Conservation (phyloP, 371 early-diverging fungal genomes). For the Phascolomyces articulosus region DNA sequence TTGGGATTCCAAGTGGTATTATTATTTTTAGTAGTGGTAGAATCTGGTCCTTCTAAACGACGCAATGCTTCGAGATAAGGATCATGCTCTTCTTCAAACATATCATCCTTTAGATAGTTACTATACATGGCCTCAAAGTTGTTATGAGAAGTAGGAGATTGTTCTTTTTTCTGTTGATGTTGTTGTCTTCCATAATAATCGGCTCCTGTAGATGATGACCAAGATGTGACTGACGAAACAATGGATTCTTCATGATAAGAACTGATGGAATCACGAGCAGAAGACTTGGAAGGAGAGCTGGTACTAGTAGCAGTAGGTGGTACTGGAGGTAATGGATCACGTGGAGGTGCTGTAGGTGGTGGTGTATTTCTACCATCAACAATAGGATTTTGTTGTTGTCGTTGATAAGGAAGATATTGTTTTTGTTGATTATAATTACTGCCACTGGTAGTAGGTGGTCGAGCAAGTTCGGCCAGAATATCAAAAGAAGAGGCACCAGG, state of each 20-base stretch:
- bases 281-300: constrained; percentile 11
- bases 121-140: constrained; percentile 14
- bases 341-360: constrained; percentile 30
- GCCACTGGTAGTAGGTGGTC: background rate
- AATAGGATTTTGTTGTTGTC: background rate
- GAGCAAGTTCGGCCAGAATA: constrained; percentile 30
- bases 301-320: constrained; percentile 17
- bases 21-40: background rate
- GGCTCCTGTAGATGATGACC: constrained; percentile 21
- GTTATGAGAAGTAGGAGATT: background rate
- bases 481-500: constrained; percentile 33
- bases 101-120: constrained; percentile 9
- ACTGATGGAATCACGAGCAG: constrained; percentile 12
- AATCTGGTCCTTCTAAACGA: constrained; percentile 13
- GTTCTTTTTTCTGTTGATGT: background rate
- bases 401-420: background rate
- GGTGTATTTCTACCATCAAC: constrained; percentile 21
- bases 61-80: constrained; percentile 14
- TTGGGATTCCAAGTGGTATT: background rate
- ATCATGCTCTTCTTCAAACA: constrained; percentile 8
- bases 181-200: background rate
- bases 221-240: constrained; percentile 23
- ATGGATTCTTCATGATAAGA: constrained; percentile 11
- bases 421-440: background rate
- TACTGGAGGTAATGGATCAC: constrained; percentile 35